Percentiles rank a stretch among this genome's conserved stretches.
phyloP scores from a whole-genome alignment of 2,329 filamentous ascomycete species.

The Sporothrix mexicana region DNA sequence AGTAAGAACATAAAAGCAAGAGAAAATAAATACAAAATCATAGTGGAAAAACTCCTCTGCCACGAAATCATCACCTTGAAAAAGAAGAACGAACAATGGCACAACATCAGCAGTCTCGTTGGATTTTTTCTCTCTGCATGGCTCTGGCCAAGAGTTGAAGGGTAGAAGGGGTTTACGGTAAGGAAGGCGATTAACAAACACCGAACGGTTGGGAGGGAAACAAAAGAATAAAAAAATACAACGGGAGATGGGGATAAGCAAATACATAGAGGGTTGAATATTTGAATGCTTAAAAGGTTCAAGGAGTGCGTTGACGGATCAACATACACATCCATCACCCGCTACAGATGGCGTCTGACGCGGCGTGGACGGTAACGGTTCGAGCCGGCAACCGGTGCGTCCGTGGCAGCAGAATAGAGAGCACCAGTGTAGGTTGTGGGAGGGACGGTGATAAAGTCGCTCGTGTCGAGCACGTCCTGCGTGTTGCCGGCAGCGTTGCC shows the following conservation, averaged over 20 bases:
- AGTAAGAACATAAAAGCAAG: not conserved
- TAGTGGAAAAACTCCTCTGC: no score
- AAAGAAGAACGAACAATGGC: no score
- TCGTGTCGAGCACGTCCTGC: constrained; percentile 58
- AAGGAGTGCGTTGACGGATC: not conserved
- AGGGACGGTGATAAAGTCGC: constrained; percentile 56
- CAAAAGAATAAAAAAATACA: not conserved
- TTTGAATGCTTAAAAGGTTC: not conserved
- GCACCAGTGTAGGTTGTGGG: constrained; percentile 53
- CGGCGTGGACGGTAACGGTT: constrained; percentile 23
- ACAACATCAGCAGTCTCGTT: no score
- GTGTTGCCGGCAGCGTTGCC: constrained; percentile 75
- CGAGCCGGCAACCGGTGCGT: not conserved
- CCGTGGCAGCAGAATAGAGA: constrained; percentile 21
- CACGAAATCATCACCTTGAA: not conserved
- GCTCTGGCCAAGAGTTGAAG: not conserved
- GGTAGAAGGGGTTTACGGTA: no score
- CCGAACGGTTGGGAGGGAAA: not conserved
- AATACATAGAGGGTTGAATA: no score
- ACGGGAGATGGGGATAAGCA: not conserved
- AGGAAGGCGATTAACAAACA: not conserved
- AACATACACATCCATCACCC: not conserved
- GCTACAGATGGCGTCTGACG: constrained; percentile 27
- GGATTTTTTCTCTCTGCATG: no score
- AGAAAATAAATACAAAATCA: not conserved